Percentiles rank a stretch among this genome's conserved stretches.
phyloP scores from a whole-genome alignment of 345 rosid species.

The Eucalyptus pumila region DNA sequence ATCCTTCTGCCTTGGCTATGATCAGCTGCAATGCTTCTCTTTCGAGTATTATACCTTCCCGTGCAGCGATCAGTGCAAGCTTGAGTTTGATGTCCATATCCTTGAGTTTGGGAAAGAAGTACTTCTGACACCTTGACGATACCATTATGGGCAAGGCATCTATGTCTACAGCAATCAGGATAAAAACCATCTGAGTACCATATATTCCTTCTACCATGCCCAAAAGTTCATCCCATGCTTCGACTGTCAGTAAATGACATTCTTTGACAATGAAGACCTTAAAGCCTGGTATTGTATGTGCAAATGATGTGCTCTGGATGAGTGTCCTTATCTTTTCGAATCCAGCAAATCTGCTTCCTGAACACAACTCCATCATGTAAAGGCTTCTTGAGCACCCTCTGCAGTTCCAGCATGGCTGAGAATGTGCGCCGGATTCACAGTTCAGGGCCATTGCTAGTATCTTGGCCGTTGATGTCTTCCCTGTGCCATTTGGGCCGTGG shows the following conservation, averaged over 20 bases:
- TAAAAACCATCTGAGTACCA: background rate
- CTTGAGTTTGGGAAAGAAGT: slow-evolving; percentile 15
- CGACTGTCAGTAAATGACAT: slow-evolving; percentile 7
- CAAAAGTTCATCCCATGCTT: slow-evolving; percentile 21
- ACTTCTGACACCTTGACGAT: slow-evolving; percentile 17
- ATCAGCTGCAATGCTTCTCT: slow-evolving; percentile 15
- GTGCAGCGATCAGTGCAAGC: background rate
- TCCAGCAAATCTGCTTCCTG: slow-evolving; percentile 7
- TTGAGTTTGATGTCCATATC: slow-evolving; percentile 6
- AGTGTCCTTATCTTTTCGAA: slow-evolving; percentile 13
- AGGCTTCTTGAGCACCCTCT: slow-evolving; percentile 16
- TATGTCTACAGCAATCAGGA: slow-evolving; percentile 4
- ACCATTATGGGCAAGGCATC: slow-evolving; percentile 4
- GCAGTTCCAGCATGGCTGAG: slow-evolving; percentile 15
- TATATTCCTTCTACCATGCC: background rate
- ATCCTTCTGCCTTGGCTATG: slow-evolving; percentile 17
- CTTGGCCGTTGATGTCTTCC: slow-evolving; percentile 14
- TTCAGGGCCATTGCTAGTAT: slow-evolving; percentile 10
- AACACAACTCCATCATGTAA: slow-evolving; percentile 5
- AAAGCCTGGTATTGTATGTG: slow-evolving; percentile 3
- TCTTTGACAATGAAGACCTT: slow-evolving; percentile 19
- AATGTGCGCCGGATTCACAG: background rate
- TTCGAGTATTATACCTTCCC: slow-evolving; percentile 10
- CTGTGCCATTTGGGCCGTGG: slow-evolving; percentile 23
- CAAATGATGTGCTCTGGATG: slow-evolving; percentile 12